phyloP scores from a whole-genome alignment of 2,329 filamentous ascomycete species.

The Amesomyces nigricolor region DNA sequence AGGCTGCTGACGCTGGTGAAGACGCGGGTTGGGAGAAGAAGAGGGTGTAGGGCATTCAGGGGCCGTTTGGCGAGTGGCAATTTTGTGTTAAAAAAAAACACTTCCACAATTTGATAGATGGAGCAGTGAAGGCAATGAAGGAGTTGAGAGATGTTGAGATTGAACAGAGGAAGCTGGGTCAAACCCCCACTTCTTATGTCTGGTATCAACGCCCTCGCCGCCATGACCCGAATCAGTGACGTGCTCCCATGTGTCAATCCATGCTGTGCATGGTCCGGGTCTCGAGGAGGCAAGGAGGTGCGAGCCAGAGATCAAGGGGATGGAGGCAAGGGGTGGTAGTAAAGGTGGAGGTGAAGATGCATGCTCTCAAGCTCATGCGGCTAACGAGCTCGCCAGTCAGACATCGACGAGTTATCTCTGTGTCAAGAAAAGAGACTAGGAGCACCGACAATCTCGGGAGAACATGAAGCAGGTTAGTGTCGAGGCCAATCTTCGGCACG shows the following conservation, averaged over 20 bases:
- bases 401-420: constrained; percentile 35
- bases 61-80: constrained; percentile 7
- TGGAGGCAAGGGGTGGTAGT: constrained; percentile 18
- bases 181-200: constrained; percentile 26
- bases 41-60: constrained; percentile 5
- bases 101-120: not conserved
- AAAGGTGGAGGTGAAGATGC: constrained; percentile 20
- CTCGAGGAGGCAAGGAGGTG: constrained; percentile 1
- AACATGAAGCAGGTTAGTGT: constrained; percentile 33
- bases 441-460: constrained; percentile 34
- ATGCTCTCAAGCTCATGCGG: constrained; percentile 16
- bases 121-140: not conserved
- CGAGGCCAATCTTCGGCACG: constrained; percentile 31
- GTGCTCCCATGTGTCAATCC: constrained; percentile 25
- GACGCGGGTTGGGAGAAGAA: constrained; percentile 16
- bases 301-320: constrained; percentile 16
- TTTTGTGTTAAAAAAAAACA: not conserved
- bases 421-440: constrained; percentile 21
- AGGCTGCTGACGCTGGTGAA: constrained; percentile 13
- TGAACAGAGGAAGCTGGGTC: constrained; percentile 14
- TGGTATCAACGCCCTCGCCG: constrained; percentile 21
- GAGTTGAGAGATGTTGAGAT: not conserved
- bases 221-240: constrained; percentile 23
- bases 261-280: constrained; percentile 18
- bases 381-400: constrained; percentile 33